These are phyloP conservation scores for Terfezia boudieri DNA, from an alignment of 495 filamentous ascomycete genomes.

Conservation along the genomic window DNA sequence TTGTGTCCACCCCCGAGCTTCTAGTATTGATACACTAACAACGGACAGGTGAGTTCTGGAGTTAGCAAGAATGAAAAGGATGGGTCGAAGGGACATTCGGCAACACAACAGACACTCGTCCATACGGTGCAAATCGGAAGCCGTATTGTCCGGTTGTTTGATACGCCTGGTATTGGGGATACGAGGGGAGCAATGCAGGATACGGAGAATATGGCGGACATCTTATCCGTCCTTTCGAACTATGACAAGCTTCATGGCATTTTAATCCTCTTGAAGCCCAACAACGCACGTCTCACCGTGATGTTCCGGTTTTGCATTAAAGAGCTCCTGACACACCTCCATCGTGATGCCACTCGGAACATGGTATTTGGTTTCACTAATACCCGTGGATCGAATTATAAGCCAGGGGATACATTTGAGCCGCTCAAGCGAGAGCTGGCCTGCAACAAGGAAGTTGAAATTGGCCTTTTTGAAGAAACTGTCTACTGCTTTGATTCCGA, in stretches of 20 bases:
- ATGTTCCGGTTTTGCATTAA: conserved; percentile 25
- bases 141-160: conserved; percentile 21
- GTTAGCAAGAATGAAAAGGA: conserved; percentile 16
- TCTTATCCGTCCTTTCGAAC: conserved; percentile 16
- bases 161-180: conserved; percentile 27
- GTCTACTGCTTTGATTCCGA: conserved; percentile 28
- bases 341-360: conserved; percentile 20
- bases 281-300: conserved; percentile 21
- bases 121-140: conserved; percentile 16
- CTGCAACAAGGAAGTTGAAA: conserved; percentile 12
- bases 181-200: conserved; percentile 21
- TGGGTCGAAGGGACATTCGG: conserved; percentile 17
- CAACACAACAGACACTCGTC: conserved; percentile 22
- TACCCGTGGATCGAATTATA: conserved; percentile 23
- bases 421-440: conserved; percentile 19
- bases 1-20: background rate
- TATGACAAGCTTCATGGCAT: conserved; percentile 25
- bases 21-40: background rate
- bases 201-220: conserved; percentile 25
- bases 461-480: conserved; percentile 10
- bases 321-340: conserved; percentile 23
- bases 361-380: conserved; percentile 28
- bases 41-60: conserved; percentile 17
- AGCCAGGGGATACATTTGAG: conserved; percentile 22
- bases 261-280: conserved; percentile 27